A percentile compares a stretch with the other conserved stretches of the same genome.
Evolutionary conservation across 805 yeast species (phyloP).

Genomic region (Novakomyces olei): DNA sequence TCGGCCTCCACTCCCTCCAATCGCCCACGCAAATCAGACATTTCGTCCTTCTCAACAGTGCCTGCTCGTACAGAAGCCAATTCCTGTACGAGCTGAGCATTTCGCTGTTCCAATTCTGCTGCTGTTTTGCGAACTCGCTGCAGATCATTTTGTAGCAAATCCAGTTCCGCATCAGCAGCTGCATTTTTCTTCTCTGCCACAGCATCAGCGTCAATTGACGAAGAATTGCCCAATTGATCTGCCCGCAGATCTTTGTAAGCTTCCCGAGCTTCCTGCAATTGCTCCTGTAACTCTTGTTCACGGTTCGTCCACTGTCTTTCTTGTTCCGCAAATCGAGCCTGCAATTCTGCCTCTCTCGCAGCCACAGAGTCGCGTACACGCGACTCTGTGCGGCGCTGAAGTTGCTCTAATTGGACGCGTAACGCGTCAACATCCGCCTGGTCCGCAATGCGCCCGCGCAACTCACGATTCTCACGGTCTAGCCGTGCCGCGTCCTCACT

Average conservation of each 20-base stretch:
- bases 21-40: neutral
- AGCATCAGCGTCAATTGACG: slow-evolving; percentile 9
- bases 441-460: slow-evolving; percentile 12
- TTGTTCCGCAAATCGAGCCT: slow-evolving; percentile 48
- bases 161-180: neutral
- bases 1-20: neutral
- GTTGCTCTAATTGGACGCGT: slow-evolving; percentile 34
- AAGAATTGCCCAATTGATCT: slow-evolving; percentile 20
- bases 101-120: neutral
- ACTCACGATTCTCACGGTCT: slow-evolving; percentile 32
- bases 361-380: slow-evolving; percentile 30
- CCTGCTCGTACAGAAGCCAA: neutral
- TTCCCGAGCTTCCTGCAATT: slow-evolving; percentile 28
- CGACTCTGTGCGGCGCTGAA: slow-evolving; percentile 40
- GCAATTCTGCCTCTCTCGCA: slow-evolving; percentile 55
- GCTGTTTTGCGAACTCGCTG: neutral
- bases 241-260: slow-evolving; percentile 45
- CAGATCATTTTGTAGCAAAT: neutral
- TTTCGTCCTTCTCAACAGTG: neutral
- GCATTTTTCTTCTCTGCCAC: slow-evolving; percentile 5
- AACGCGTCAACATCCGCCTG: slow-evolving; percentile 56
- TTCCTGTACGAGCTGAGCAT: neutral
- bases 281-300: slow-evolving; percentile 30
- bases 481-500: slow-evolving; percentile 31
- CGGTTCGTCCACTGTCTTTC: slow-evolving; percentile 43